Evolutionary conservation across 2,329 filamentous ascomycete genomes (phyloP), one percentile per base, ranked within the genome.

Genomic region (Diaporthe ampelina): DNA sequence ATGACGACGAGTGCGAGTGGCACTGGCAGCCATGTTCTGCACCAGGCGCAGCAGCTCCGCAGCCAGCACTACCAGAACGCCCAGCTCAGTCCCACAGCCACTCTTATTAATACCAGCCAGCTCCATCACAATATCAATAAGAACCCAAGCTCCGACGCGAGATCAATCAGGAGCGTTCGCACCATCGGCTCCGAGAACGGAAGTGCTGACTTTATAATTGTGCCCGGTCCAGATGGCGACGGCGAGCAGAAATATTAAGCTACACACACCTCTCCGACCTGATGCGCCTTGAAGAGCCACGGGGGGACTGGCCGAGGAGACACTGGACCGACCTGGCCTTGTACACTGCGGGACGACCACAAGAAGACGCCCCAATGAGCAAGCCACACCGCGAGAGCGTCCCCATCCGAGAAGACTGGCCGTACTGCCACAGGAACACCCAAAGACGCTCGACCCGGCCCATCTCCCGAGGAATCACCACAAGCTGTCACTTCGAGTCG

Each of bases 121-220:
- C 78, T 76, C 77, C 76, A 76, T 70, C 69, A 78, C 68, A 74
- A 54, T 48, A 61, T 72, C 35, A 70, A 73, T 75, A 77, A 79
- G 73, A 59, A 69, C 59, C 76, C 71, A 67, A 40, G 58, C 50
- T 72, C 69, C 69, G 73, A 74, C 73, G 69, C 75, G 59, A 76
- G 70, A 56, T 74, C 75, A 26, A 43, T 75, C 75, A 76, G 73
- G 50, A 75, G 74, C 68, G 72, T 74, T 52, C 75, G 70, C 63
- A 76, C 73, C 50, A 77, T 76, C 79, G 78, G 78, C 76, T 76
- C 80, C 79, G 80, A 81, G 78, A 81, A 79, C 77, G 79, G 79
- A 79, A 82, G 79, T 83, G 81, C 84, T 86, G 83, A 86, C 84
- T 81, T 82, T 82, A 82, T 83, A 59, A 78, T 84, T 79, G 81